A percentile compares a stretch with the other conserved stretches of the same genome.
These are phyloP conservation scores for Venturia pyrina DNA, from an alignment of 2,329 filamentous ascomycete genomes.

Conservation along the genomic window DNA sequence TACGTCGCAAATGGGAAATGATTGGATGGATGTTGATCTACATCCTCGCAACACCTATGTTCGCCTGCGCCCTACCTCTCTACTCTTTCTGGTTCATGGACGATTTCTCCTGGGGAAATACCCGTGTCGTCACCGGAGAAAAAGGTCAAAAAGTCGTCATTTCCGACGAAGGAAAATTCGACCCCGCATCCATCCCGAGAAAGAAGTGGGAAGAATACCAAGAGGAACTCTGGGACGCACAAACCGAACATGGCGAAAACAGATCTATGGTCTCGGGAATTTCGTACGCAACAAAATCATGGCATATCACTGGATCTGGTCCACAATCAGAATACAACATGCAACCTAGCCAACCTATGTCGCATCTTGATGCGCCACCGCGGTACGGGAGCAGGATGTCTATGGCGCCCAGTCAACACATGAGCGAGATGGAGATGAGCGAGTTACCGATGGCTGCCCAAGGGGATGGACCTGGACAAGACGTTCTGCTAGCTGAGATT, in stretches of 20 bases:
- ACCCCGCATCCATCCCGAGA: constrained; percentile 81
- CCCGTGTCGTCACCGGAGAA: constrained; percentile 91
- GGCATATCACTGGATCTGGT: constrained; percentile 25
- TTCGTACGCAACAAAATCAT: constrained; percentile 84
- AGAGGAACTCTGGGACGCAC: constrained; percentile 91
- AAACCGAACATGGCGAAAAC: constrained; percentile 70
- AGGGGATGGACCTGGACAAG: constrained; percentile 56
- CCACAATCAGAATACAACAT: constrained; percentile 53
- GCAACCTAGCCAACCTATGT: constrained; percentile 45
- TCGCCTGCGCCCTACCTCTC: constrained; percentile 78
- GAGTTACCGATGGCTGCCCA: constrained; percentile 58
- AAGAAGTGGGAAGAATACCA: constrained; percentile 99
- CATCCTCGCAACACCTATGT: constrained; percentile 80
- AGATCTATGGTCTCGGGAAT: constrained; percentile 85
- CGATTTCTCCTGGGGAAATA: constrained; percentile 99
- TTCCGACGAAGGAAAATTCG: constrained; percentile 96
- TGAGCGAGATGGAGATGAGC: constrained; percentile 40
- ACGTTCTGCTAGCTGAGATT: constrained; percentile 86
- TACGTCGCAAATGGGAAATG: constrained; percentile 98
- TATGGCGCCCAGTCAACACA: constrained; percentile 48
- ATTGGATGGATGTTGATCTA: constrained; percentile 99
- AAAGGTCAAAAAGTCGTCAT: constrained; percentile 86
- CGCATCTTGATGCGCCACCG: constrained; percentile 46
- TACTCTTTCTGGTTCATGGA: constrained; percentile 99
- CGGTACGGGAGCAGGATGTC: constrained; percentile 35